These are phyloP conservation scores for Candida tropicalis DNA, from an alignment of 1,139 yeast species.

Conservation along the genomic window DNA sequence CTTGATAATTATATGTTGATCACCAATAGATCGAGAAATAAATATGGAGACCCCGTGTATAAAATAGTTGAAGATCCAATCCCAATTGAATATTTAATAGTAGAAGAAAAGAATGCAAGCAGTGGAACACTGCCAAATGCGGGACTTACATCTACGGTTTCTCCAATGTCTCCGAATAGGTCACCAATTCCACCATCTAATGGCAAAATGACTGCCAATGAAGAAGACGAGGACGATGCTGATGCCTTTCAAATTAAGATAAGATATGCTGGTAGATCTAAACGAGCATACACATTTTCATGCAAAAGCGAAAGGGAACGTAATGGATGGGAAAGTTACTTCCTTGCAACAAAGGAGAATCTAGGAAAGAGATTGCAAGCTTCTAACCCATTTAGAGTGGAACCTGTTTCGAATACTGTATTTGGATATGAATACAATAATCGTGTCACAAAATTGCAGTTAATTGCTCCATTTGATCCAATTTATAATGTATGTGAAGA, in stretches of 20 bases:
- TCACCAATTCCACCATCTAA: conserved; percentile 22
- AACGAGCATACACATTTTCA: conserved; percentile 55
- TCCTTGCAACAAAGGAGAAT: conserved; percentile 57
- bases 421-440: conserved; percentile 66
- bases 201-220: conserved; percentile 7
- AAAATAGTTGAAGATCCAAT: conserved; percentile 61
- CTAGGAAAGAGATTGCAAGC: conserved; percentile 47
- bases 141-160: conserved; percentile 7
- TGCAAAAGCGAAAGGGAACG: conserved; percentile 58
- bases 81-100: conserved; percentile 58
- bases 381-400: conserved; percentile 58
- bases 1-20: conserved; percentile 74
- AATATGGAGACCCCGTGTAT: conserved; percentile 28
- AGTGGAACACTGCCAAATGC: neutral
- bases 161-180: conserved; percentile 23
- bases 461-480: conserved; percentile 65
- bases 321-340: conserved; percentile 59
- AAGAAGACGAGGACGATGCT: conserved; percentile 37
- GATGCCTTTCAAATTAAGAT: conserved; percentile 41
- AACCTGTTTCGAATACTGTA: conserved; percentile 57
- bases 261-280: conserved; percentile 49
- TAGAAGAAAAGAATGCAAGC: conserved; percentile 39
- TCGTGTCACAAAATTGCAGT: conserved; percentile 59
- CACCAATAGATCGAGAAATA: conserved; percentile 50
- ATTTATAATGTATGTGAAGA: conserved; percentile 41